A percentile compares a stretch with the other conserved stretches of the same genome.
Conservation (phyloP, 345 rosid species). For the Dipteronia sinensis region DNA sequence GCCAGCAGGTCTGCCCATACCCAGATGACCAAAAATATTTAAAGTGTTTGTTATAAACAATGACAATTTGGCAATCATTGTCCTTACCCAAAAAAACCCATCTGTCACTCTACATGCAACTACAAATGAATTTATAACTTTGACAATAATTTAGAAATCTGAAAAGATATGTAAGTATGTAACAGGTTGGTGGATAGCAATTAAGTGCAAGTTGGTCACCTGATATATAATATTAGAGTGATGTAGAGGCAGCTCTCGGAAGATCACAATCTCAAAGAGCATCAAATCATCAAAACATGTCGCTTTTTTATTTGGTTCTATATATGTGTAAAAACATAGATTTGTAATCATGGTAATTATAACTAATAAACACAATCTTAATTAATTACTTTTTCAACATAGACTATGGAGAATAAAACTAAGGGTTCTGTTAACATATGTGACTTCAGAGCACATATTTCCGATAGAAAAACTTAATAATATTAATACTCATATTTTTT, state of each 20-base stretch:
- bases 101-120: neutral
- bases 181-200: neutral
- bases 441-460: too few relatives aligned
- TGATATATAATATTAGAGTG: neutral
- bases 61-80: neutral
- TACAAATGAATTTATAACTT: neutral
- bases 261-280: neutral
- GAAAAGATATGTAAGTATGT: too few relatives aligned
- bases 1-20: constrained; percentile 11
- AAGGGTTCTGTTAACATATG: too few relatives aligned
- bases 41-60: neutral
- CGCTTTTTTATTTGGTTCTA: neutral
- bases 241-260: too few relatives aligned
- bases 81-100: neutral
- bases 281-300: neutral
- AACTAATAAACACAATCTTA: too few relatives aligned
- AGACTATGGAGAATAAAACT: too few relatives aligned
- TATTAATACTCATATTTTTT: too few relatives aligned
- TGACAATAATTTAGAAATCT: neutral
- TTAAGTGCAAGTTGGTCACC: neutral
- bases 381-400: too few relatives aligned
- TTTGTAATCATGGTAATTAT: too few relatives aligned
- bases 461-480: too few relatives aligned
- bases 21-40: neutral
- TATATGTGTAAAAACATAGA: too few relatives aligned